phyloP scores from a whole-genome alignment of 768 basidiomycete genomes.

The Suillus tomentosus region DNA sequence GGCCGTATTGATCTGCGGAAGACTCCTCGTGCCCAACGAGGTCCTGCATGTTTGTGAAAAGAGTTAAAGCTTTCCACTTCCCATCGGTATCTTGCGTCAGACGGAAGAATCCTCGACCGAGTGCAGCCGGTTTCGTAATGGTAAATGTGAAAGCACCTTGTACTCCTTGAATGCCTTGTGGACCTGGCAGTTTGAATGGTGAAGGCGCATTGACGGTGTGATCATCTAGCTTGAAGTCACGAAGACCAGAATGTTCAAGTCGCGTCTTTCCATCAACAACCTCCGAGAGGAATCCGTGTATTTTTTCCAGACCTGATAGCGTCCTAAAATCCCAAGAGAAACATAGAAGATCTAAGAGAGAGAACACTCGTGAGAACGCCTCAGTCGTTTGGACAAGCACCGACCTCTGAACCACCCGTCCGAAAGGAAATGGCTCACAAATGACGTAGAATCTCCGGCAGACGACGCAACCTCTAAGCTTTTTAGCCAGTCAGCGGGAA shows the following conservation, averaged over 20 bases:
- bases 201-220: not conserved
- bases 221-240: not conserved
- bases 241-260: not conserved
- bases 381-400: not conserved
- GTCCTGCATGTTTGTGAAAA: not conserved
- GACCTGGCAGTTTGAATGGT: not conserved
- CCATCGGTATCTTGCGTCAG: not conserved
- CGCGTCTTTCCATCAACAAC: not conserved
- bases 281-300: not conserved
- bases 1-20: not conserved
- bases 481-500: not conserved
- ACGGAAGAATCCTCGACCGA: slow-evolving; percentile 1
- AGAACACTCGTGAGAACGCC: not conserved
- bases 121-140: not conserved
- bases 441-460: not conserved
- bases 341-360: not conserved
- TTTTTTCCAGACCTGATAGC: not conserved
- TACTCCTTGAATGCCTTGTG: not conserved
- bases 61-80: not conserved
- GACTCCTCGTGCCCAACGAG: not conserved
- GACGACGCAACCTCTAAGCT: not conserved
- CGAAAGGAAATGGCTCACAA: not conserved
- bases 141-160: not conserved
- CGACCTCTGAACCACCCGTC: not conserved
- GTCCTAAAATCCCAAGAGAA: not conserved